Conservation (phyloP, 805 yeast genomes). For the Candida palmyrensis region DNA sequence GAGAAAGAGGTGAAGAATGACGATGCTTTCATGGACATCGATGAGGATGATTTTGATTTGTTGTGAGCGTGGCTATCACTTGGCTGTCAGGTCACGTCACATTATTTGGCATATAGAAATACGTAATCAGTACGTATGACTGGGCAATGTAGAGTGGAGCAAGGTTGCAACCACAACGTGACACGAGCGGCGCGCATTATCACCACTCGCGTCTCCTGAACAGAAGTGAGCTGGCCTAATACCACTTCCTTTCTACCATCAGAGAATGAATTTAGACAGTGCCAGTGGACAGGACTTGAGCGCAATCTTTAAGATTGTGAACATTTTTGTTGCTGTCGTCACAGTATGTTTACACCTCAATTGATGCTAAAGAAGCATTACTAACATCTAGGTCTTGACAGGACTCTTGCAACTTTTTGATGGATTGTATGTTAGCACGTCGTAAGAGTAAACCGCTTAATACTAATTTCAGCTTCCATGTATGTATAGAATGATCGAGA, state of each 20-base stretch:
- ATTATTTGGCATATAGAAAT: not conserved
- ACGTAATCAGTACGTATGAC: not conserved
- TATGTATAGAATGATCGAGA: too few species aligned
- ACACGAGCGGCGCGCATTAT: too few species aligned
- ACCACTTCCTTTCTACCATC: too few species aligned
- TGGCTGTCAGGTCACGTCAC: too few species aligned
- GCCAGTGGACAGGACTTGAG: constrained; percentile 38
- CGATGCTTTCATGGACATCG: constrained; percentile 42
- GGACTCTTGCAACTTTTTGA: constrained; percentile 49
- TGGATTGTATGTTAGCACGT: constrained; percentile 44
- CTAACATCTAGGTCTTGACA: constrained; percentile 31
- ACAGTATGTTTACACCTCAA: constrained; percentile 48
- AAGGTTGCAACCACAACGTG: too few species aligned
- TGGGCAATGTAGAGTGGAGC: too few species aligned
- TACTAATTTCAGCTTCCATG: too few species aligned
- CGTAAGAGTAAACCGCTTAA: too few species aligned
- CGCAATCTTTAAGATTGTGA: constrained; percentile 45
- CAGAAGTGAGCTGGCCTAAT: too few species aligned
- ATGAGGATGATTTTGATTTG: constrained; percentile 41
- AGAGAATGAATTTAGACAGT: constrained; percentile 39
- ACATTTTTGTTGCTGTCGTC: constrained; percentile 50
- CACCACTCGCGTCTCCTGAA: too few species aligned
- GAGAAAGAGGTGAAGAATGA: constrained; percentile 20
- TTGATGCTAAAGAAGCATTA: not conserved
- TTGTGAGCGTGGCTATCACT: constrained; percentile 9